Evolutionary conservation across 768 basidiomycete genomes (phyloP), one percentile per base, ranked within the genome.

Genomic region (Suillus decipiens): DNA sequence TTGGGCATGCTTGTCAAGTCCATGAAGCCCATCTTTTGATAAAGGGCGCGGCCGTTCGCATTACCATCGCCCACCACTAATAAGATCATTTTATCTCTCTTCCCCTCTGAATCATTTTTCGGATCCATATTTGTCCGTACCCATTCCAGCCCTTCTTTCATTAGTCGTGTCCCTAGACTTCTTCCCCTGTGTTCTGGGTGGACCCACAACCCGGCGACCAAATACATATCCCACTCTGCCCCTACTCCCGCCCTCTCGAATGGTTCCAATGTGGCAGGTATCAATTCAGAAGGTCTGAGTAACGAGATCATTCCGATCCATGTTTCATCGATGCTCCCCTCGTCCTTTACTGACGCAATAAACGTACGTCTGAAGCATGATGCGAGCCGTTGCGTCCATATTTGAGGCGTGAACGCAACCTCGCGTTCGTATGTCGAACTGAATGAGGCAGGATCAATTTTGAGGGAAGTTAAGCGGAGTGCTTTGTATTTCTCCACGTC

Each of bases 151-250:
- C 66, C 70, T 11, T 61, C 66, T 19, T 50, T 56, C 12, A 68
- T 61, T n/a, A 76, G 22, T 17, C 36, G n/a, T 2, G 33, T 10
- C 6, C 64, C 73, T 17, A 74, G 17, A 15, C 68, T 67, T 47
- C 62, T 72, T n/a, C 67, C 66, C 17, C 73, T 65, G 36, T 75
- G 73, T 1, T 66, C 66, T n/a, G 67, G 75, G 36, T 68, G 68
- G 5, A 73, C 70, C 75, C 71, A 75, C 70, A 73, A 67, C n/a
- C 45, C 67, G 48, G 5, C 70, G 15, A 74, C 28, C 15, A 60
- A 61, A 17, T 76, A 71, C 12, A 63, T 59, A 17, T 71, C 63
- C 66, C 67, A 74, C 9, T 66, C 48, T 3, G n/a, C 45, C 5
- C 60, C 60, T 42, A 70, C 24, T 0, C 68, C 68, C 0, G 63